Base-by-base conservation (phyloP, 1,284 basidiomycete species). In the Neolentinus lepideus region DNA sequence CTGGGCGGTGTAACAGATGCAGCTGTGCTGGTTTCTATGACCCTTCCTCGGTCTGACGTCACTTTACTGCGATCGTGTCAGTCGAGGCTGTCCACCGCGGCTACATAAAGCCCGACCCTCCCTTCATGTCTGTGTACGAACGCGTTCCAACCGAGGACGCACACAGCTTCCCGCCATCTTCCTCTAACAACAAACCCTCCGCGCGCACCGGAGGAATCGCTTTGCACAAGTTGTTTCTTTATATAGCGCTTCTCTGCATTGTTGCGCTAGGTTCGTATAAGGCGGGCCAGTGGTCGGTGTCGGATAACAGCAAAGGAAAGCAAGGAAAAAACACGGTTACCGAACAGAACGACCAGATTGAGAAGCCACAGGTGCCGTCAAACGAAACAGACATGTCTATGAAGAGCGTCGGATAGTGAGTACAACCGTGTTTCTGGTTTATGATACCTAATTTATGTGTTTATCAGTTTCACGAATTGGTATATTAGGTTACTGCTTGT, bases 361-460 rank as follows among this genome's bases (percentile, higher is more conserved):
- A 57, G 61, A 64, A 38, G 29, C 27, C 48, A 22, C 51, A 59
- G 43, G 43, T 65, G 25, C 56, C 63, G 16, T 48, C 56, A 33
- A 61, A 62, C 54, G 58, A 60, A 35, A 65, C 62, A 58, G 66
- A 63, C 38, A 69, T 66, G 60, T 82, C 80, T 60, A 90, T 88
- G 67, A 81, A 83, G 62, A 90, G 84, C 59, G 80, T 90, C 63
- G 88, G 85, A 75, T 90, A 90, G 88, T 90, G 63, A 68, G 88
- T 80, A 47, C 16, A 16, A 21, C 11, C 31, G 33, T 59, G 27
- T 27, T n/a, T 25, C 54, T 53, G 27, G n/a, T 56, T 54, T 35
- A 29, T 55, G 35, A 51, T 51, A 27, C 55, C 52, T 54, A n/a
- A 57, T 33, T 22, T 33, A n/a, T 50, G 29, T 57, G 52, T 57